Evolutionary conservation across 108 stramenopile genomes (phyloP), one percentile per base, ranked within the genome.

Genomic region (Fistulifera solaris): DNA sequence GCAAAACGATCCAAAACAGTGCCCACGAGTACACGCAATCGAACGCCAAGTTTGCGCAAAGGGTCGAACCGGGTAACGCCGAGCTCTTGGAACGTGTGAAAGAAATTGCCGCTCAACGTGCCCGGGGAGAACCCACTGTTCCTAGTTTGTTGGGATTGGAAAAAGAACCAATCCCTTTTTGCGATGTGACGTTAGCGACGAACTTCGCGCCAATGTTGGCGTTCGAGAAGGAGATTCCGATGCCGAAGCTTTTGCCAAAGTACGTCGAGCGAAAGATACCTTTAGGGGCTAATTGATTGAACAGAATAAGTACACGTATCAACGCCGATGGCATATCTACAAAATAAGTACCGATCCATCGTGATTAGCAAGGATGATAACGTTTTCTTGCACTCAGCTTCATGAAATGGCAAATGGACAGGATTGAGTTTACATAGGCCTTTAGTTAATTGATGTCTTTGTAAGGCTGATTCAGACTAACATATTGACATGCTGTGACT

Each of bases 1-100:
- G 11, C 27, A 6, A 3, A 10, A n/a, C 16, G 14, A 15, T 48
- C 17, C 16, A 15, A 16, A 10, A 41, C 44, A 72, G 76, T 58
- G 87, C 85, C 25, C 92, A 93, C 48, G 92, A 93, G 64, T 93
- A 93, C 38, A 91, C 89, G 1, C 62, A 62, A 55, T 54, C 67
- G 28, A 94, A 94, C 64, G 88, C 80, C 1, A 72, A 71, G 35
- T 89, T 79, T 54, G 88, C 88, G 4, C 45, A 82, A 59, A 74
- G 66, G 48, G 73, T 85, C 3, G 92, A 93, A 54, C 87, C 92
- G 19, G 67, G 75, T 18, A 89, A 89, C 66, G 41, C 47, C 22
- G 68, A 70, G 14, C 72, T 93, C 10, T 58, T 76, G 1, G 53
- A 50, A 38, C 66, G 79, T 39, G 71, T 68, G 12, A 68, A 77